These are phyloP conservation scores for Pulveroboletus sp. DNA, from an alignment of 768 basidiomycete species.

Conservation along the genomic window DNA sequence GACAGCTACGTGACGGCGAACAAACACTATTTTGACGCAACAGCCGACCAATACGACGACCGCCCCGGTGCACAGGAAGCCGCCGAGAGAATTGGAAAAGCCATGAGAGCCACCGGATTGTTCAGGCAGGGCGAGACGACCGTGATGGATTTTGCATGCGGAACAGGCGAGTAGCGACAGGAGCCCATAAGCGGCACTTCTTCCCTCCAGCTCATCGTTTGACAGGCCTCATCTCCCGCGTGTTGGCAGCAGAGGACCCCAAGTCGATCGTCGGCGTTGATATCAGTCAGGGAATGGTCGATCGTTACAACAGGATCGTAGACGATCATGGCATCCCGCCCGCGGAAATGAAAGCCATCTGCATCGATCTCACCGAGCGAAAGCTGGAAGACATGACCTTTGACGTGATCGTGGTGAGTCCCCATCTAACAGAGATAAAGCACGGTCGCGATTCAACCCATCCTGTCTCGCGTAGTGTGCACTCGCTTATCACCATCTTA, in stretches of 20 bases:
- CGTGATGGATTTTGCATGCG: slow-evolving; percentile 74
- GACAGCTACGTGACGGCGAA: slow-evolving; percentile 23
- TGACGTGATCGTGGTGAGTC: slow-evolving; percentile 65
- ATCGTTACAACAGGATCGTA: slow-evolving; percentile 56
- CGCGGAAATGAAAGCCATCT: slow-evolving; percentile 65
- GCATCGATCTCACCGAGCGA: slow-evolving; percentile 37
- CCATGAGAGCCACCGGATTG: slow-evolving; percentile 34
- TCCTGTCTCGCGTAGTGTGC: slow-evolving; percentile 43
- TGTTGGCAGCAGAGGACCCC: slow-evolving; percentile 53
- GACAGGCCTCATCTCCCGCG: slow-evolving; percentile 58
- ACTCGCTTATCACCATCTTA: slow-evolving; percentile 60
- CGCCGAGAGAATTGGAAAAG: slow-evolving; percentile 21
- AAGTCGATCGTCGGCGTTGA: slow-evolving; percentile 70
- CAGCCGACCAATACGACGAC: slow-evolving; percentile 24
- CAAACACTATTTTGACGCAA: slow-evolving; percentile 22
- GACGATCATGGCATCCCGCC: slow-evolving; percentile 55
- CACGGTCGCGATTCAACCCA: neutral
- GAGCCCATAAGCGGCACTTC: too few relatives aligned
- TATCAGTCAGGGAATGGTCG: slow-evolving; percentile 67
- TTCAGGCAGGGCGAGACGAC: slow-evolving; percentile 54
- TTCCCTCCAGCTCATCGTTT: too few relatives aligned
- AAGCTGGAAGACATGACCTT: slow-evolving; percentile 54
- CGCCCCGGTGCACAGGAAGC: slow-evolving; percentile 15
- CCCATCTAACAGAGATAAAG: neutral
- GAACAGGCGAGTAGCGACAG: slow-evolving; percentile 45